Base-by-base conservation (phyloP, 768 basidiomycete species). In the Clitopilus hobsonii region DNA sequence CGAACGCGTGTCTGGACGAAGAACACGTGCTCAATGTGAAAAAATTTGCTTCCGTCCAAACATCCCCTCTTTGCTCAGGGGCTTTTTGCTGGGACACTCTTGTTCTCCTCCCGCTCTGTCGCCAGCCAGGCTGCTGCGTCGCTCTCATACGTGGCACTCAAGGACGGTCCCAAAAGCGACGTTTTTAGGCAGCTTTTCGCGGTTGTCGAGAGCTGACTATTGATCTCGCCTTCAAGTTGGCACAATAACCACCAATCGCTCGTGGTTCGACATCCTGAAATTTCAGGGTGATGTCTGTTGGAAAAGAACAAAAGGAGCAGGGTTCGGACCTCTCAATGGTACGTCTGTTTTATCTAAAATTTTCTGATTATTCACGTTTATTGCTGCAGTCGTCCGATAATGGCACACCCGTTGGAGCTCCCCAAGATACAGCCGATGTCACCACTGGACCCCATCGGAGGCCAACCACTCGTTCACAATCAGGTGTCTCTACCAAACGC, bases 391-490 rank as follows among this genome's bases (percentile, higher is more conserved):
- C 41, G 16, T 18, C 41, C n/a, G 41, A 45, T 23, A 23, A 6
- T 8, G 18, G 22, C 22, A 45, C 22, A 16, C 5, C 11, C 22
- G 3, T 16, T 45, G 41, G n/a, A 45, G 18, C 41, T 16, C 41
- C 10, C 8, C 41, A 45, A 11, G n/a, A 6, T 20, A 20, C 41
- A 8, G 8, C 22, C 41, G 41, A 45, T 45, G 41, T 5, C 10
- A 23, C 41, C 18, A 10, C 41, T 45, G 41, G 18, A 16, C 22
- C 41, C n/a, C 11, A 18, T 23, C 41, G 41, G 5, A 45, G 71
- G 49, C 70, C 67, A 23, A 61, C 67, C 38, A 74, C 73, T 22
- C 67, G 73, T 51, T 74, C 73, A 4, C 73, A 73, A 59, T 70
- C 71, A 26, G 67, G 68, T 7, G 58, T 60, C 51, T 65, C 62